Conservation (phyloP, 192 early-diverging fungal genomes). For the Coemansia sp. region DNA sequence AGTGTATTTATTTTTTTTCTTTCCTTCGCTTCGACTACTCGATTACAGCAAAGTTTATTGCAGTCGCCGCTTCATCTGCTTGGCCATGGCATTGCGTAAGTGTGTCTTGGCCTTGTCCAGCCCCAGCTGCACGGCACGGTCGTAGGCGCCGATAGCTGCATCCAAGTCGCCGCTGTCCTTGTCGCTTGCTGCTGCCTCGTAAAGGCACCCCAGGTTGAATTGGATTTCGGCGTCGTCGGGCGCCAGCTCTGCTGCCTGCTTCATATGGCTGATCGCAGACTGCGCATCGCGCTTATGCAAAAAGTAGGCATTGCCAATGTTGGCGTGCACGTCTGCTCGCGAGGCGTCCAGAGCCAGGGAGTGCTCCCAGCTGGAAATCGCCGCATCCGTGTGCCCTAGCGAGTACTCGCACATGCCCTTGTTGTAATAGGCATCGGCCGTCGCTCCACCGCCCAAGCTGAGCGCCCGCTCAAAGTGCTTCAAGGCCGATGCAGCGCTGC, state of each 20-base stretch:
- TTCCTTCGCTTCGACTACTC: too few relatives aligned
- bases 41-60: too few relatives aligned
- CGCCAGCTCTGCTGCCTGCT: slow-evolving; percentile 61
- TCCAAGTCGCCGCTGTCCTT: slow-evolving; percentile 52
- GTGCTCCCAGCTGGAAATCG: slow-evolving; percentile 61
- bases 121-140: slow-evolving; percentile 56
- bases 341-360: slow-evolving; percentile 60
- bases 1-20: too few relatives aligned
- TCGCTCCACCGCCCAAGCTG: slow-evolving; percentile 1
- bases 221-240: slow-evolving; percentile 70
- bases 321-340: slow-evolving; percentile 70
- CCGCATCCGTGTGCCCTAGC: slow-evolving; percentile 60
- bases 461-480: background rate
- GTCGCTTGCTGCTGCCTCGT: slow-evolving; percentile 52
- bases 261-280: slow-evolving; percentile 59
- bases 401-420: slow-evolving; percentile 32
- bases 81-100: slow-evolving; percentile 60
- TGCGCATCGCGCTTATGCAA: slow-evolving; percentile 53
- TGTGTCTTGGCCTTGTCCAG: slow-evolving; percentile 58
- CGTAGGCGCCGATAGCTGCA: slow-evolving; percentile 62
- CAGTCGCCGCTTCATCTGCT: slow-evolving; percentile 24
- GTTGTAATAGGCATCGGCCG: slow-evolving; percentile 36
- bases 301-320: slow-evolving; percentile 66
- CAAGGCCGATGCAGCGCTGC: background rate
- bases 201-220: slow-evolving; percentile 67